These are phyloP conservation scores for Entomortierella parvispora DNA, from an alignment of 192 early-diverging fungal species.

Conservation along the genomic window DNA sequence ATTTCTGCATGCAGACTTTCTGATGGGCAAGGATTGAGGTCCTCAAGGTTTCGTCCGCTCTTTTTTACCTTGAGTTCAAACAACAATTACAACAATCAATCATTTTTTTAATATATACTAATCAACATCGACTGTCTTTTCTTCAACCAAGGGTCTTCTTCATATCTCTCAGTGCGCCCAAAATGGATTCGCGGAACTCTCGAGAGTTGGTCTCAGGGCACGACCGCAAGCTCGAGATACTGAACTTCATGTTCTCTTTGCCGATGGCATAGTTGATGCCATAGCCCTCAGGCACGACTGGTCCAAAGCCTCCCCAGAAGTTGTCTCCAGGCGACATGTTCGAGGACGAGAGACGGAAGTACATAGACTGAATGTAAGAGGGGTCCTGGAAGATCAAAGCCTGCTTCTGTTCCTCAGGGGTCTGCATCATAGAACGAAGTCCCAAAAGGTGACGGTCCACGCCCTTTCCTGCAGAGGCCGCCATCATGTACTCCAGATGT, in stretches of 20 bases:
- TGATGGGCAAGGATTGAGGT: too few relatives aligned
- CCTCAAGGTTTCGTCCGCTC: too few relatives aligned
- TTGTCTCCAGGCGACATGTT: slow-evolving; percentile 79
- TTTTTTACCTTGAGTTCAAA: too few relatives aligned
- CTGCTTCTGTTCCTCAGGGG: slow-evolving; percentile 64
- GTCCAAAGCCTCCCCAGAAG: slow-evolving; percentile 86
- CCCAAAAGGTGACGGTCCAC: slow-evolving; percentile 95
- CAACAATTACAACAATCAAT: too few relatives aligned
- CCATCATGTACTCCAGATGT: slow-evolving; percentile 81
- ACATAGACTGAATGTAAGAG: slow-evolving; percentile 78
- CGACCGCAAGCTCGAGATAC: slow-evolving; percentile 66
- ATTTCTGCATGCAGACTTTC: too few relatives aligned
- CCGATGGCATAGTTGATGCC: slow-evolving; percentile 87
- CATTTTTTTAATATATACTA: too few relatives aligned
- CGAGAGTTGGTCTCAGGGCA: slow-evolving; percentile 55
- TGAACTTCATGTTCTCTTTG: slow-evolving; percentile 74
- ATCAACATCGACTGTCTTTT: too few relatives aligned
- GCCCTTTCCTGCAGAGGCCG: slow-evolving; percentile 77
- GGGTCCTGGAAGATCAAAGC: slow-evolving; percentile 87
- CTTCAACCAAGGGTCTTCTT: slow-evolving; percentile 41
- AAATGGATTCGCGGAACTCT: slow-evolving; percentile 72
- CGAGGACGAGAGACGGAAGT: slow-evolving; percentile 85
- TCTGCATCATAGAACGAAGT: slow-evolving; percentile 74
- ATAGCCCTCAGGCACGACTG: slow-evolving; percentile 86
- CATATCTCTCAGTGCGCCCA: slow-evolving; percentile 71